phyloP scores from a whole-genome alignment of 768 basidiomycete genomes.

The Clitopilus passeckerianus region DNA sequence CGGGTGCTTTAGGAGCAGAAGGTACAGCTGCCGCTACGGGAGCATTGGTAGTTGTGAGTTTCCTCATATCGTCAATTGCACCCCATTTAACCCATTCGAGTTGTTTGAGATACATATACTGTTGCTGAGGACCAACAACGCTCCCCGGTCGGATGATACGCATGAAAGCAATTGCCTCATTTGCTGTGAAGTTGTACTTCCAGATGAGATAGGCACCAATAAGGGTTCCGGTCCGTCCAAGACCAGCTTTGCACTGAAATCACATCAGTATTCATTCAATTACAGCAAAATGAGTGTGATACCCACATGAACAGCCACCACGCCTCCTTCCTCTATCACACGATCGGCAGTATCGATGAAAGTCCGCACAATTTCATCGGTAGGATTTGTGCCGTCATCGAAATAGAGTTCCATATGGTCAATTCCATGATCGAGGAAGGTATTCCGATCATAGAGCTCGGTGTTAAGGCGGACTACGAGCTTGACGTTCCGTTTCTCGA shows the following conservation, averaged over 20 bases:
- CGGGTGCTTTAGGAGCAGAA: slow-evolving; percentile 40
- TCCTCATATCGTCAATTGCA: slow-evolving; percentile 75
- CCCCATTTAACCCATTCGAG: slow-evolving; percentile 93
- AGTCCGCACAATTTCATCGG: slow-evolving; percentile 88
- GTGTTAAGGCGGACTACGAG: slow-evolving; percentile 94
- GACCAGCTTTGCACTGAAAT: slow-evolving; percentile 86
- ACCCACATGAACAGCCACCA: slow-evolving; percentile 84
- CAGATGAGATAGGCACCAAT: slow-evolving; percentile 98
- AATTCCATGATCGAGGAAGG: slow-evolving; percentile 82
- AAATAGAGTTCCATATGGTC: slow-evolving; percentile 93
- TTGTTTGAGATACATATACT: slow-evolving; percentile 94
- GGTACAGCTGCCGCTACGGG: slow-evolving; percentile 32
- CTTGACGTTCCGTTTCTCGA: slow-evolving; percentile 81
- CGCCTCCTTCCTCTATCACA: slow-evolving; percentile 71
- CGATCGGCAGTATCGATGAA: slow-evolving; percentile 87
- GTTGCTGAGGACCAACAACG: slow-evolving; percentile 89
- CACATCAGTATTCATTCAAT: slow-evolving; percentile 12
- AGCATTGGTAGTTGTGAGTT: slow-evolving; percentile 33
- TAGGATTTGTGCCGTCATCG: slow-evolving; percentile 97
- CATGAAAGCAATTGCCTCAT: slow-evolving; percentile 97
- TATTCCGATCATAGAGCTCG: slow-evolving; percentile 77
- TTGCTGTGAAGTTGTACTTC: slow-evolving; percentile 97
- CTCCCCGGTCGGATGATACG: slow-evolving; percentile 93
- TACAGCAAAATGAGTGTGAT: slow-evolving; percentile 3
- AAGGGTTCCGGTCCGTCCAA: slow-evolving; percentile 93